Percentiles rank a stretch among this genome's conserved stretches.
Evolutionary conservation across 2,329 filamentous ascomycete genomes (phyloP).

Genomic region (Alternaria arbusti): DNA sequence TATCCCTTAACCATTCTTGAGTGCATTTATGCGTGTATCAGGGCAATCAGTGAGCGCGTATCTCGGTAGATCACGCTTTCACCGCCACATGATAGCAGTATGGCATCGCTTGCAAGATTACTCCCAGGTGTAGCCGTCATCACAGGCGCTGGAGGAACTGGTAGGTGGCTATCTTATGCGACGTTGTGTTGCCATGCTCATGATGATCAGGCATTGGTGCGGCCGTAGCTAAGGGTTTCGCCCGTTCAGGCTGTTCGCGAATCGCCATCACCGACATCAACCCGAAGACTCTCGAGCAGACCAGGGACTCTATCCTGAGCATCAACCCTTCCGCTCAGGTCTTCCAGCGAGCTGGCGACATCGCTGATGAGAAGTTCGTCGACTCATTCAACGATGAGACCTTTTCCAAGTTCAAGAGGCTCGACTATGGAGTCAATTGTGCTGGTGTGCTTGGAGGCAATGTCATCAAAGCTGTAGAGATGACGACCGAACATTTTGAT

Average conservation of each 20-base stretch:
- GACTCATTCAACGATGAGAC: conserved; percentile 50
- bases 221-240: conserved; percentile 60
- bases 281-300: conserved; percentile 50
- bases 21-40: background rate
- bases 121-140: conserved; percentile 42
- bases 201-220: conserved; percentile 60
- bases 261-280: conserved; percentile 62
- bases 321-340: conserved; percentile 39
- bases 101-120: conserved; percentile 20
- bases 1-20: background rate
- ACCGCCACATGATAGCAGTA: background rate
- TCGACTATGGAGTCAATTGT: conserved; percentile 65
- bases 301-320: conserved; percentile 26
- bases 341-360: conserved; percentile 53
- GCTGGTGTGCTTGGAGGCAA: conserved; percentile 59
- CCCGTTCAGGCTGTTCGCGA: conserved; percentile 56
- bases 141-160: conserved; percentile 45
- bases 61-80: background rate
- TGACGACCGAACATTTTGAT: conserved; percentile 58
- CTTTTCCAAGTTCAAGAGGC: conserved; percentile 49
- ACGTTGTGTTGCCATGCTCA: background rate
- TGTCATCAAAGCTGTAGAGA: conserved; percentile 54
- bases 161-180: conserved; percentile 15
- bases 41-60: background rate
- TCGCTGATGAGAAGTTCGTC: conserved; percentile 57